Evolutionary conservation across 108 stramenopile species (phyloP).

Genomic region (Fistulifera solaris): DNA sequence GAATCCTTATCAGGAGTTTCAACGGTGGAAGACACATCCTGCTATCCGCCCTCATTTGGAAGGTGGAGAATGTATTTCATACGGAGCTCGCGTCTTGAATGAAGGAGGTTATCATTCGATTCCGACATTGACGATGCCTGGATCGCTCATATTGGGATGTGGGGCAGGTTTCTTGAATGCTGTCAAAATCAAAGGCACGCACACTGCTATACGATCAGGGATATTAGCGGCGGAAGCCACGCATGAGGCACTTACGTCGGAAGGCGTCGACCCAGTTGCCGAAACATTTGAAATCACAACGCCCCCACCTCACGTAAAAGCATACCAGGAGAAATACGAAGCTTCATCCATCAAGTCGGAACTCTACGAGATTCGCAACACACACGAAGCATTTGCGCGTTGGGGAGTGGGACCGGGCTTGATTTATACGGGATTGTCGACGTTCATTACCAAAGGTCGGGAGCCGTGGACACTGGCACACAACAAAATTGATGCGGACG

Average conservation of each 20-base stretch:
- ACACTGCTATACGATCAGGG: constrained; percentile 96
- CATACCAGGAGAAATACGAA: constrained; percentile 59
- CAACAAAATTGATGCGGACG: constrained; percentile 47
- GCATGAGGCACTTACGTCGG: constrained; percentile 68
- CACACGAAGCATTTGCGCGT: constrained; percentile 89
- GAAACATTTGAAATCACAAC: constrained; percentile 14
- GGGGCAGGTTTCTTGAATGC: constrained; percentile 96
- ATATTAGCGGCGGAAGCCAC: constrained; percentile 91
- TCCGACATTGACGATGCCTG: constrained; percentile 94
- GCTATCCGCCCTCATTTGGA: constrained; percentile 80
- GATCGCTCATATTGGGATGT: constrained; percentile 91
- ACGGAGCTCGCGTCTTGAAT: constrained; percentile 96
- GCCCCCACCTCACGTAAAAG: constrained; percentile 29
- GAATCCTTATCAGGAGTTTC: constrained; percentile 98
- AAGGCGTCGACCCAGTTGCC: constrained; percentile 51
- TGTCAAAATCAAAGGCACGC: constrained; percentile 99
- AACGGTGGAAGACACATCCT: constrained; percentile 97
- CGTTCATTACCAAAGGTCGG: constrained; percentile 82
- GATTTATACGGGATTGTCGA: constrained; percentile 83
- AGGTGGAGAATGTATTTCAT: constrained; percentile 91
- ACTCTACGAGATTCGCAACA: constrained; percentile 91
- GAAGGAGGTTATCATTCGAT: constrained; percentile 96
- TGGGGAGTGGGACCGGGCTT: constrained; percentile 90
- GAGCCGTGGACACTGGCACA: constrained; percentile 94
- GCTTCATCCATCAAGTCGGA: constrained; percentile 93